Conservation (phyloP, 805 yeast genomes). For the Myxozyma neotropica region DNA sequence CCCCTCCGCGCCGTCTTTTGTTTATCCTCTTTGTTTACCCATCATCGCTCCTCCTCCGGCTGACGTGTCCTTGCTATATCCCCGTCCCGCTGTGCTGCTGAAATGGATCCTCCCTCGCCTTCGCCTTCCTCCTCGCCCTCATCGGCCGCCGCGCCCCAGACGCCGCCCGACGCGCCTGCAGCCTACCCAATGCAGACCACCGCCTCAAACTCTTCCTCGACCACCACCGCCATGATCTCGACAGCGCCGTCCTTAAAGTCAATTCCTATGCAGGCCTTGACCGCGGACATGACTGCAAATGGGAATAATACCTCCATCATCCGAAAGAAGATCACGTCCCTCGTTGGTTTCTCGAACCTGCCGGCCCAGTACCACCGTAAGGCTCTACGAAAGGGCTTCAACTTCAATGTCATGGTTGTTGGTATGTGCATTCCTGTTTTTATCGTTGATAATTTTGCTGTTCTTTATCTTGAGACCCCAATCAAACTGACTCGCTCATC, state of each 20-base stretch:
- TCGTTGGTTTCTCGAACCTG: conserved; percentile 95
- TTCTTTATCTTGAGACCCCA: neutral
- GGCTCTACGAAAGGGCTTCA: conserved; percentile 86
- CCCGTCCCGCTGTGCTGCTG: too few relatives aligned
- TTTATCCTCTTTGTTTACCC: neutral
- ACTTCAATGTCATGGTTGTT: conserved; percentile 83
- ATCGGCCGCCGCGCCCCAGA: conserved; percentile 9
- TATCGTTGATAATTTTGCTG: neutral
- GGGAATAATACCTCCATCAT: conserved; percentile 55
- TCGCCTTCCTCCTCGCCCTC: conserved; percentile 8
- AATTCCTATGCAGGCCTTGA: neutral
- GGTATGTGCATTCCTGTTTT: conserved; percentile 46
- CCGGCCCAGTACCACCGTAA: conserved; percentile 99
- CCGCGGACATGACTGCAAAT: neutral
- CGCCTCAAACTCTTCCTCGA: conserved; percentile 3
- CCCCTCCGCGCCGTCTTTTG: neutral
- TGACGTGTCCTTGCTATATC: neutral
- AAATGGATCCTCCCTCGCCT: conserved; percentile 9
- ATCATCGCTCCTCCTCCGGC: neutral
- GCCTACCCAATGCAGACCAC: neutral
- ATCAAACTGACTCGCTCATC: neutral
- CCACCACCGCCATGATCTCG: neutral
- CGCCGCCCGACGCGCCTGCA: conserved; percentile 6
- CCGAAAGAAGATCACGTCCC: conserved; percentile 82
- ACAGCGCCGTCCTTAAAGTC: neutral